A percentile compares a stretch with the other conserved stretches of the same genome.
Evolutionary conservation across 2,329 filamentous ascomycete species (phyloP).

Genomic region (Trichoderma hamatum): DNA sequence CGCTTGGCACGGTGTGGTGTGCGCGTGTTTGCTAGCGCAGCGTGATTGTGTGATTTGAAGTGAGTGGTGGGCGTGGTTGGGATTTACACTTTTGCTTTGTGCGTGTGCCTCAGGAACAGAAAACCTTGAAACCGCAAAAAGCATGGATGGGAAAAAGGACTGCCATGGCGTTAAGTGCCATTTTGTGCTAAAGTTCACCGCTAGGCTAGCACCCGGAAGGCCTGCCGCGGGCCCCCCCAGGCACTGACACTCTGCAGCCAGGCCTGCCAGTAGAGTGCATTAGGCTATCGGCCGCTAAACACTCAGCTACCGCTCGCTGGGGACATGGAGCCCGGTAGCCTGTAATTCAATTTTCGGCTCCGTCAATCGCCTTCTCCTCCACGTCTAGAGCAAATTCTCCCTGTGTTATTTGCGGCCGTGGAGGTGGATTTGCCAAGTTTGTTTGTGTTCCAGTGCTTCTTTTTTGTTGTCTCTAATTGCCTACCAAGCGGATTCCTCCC

Average conservation of each 20-base stretch:
- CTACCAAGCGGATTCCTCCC: not conserved
- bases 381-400: not conserved
- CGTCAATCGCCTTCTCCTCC: not conserved
- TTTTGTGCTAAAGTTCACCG: constrained; percentile 9
- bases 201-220: constrained; percentile 25
- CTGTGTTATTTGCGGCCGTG: not conserved
- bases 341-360: not conserved
- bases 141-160: not conserved
- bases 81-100: not conserved
- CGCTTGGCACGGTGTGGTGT: not conserved
- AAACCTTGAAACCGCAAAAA: not conserved
- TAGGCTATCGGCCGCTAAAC: constrained; percentile 39
- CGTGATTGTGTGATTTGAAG: not conserved
- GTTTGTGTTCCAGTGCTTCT: not conserved
- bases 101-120: not conserved
- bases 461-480: not conserved
- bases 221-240: constrained; percentile 22
- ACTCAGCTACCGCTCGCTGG: constrained; percentile 38
- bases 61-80: not conserved
- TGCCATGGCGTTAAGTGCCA: not conserved
- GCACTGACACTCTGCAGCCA: constrained; percentile 25
- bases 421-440: not conserved
- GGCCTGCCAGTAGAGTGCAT: constrained; percentile 31
- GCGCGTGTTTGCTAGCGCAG: not conserved
- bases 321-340: constrained; percentile 7